Conservation (phyloP, 192 early-diverging fungal species). For the Podila verticillata region DNA sequence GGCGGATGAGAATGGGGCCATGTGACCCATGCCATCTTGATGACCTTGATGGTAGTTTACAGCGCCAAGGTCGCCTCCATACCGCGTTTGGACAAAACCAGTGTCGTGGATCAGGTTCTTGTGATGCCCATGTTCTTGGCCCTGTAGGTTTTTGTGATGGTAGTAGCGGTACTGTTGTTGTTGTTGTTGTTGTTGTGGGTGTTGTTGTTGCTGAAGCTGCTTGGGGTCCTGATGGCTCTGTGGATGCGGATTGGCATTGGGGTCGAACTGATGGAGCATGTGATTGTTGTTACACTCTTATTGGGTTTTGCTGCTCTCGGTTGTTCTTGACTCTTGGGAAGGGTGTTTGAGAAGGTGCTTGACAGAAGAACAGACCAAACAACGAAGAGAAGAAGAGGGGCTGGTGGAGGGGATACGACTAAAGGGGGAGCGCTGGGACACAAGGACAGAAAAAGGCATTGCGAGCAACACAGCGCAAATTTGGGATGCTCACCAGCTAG, state of each 20-base stretch:
- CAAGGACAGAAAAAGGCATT: too few relatives aligned
- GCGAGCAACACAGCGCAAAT: too few relatives aligned
- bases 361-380: too few relatives aligned
- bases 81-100: slow-evolving; percentile 12
- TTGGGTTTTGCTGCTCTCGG: too few relatives aligned
- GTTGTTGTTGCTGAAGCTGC: slow-evolving; percentile 9
- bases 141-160: neutral
- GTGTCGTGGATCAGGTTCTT: neutral
- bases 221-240: slow-evolving; percentile 8
- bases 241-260: slow-evolving; percentile 19
- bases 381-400: too few relatives aligned
- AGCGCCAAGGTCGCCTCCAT: neutral
- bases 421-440: too few relatives aligned
- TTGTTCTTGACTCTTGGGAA: too few relatives aligned
- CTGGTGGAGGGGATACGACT: too few relatives aligned
- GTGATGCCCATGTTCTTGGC: neutral
- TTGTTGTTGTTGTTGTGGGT: slow-evolving; percentile 10
- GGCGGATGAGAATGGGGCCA: neutral
- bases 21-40: neutral
- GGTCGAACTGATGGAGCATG: slow-evolving; percentile 38
- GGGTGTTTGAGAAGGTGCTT: neutral
- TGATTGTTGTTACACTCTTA: too few relatives aligned
- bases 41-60: neutral
- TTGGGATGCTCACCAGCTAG: too few relatives aligned
- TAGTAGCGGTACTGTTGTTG: slow-evolving; percentile 7